phyloP scores from a whole-genome alignment of 2,329 filamentous ascomycete genomes.

The Hypocreales sp. region DNA sequence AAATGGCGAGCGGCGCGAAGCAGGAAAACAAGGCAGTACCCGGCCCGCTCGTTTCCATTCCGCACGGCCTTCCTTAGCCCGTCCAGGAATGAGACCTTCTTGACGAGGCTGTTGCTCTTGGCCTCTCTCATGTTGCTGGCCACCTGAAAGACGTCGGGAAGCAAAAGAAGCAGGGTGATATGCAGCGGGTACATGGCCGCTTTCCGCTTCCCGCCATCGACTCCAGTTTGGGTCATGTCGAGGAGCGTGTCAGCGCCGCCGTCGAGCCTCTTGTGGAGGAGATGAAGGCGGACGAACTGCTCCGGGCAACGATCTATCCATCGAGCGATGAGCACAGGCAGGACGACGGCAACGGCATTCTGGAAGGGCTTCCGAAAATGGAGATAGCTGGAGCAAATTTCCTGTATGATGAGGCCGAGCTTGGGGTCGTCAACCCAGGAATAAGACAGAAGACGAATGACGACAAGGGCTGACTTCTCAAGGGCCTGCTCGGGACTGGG shows the following conservation, averaged over 20 bases:
- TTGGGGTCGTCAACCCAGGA: conserved; percentile 50
- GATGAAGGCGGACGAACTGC: conserved; percentile 50
- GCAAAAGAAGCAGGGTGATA: conserved; percentile 43
- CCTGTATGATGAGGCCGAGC: conserved; percentile 45
- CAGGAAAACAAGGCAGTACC: conserved; percentile 48
- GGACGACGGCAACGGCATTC: conserved; percentile 44
- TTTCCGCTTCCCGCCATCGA: conserved; percentile 40
- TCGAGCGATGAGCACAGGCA: conserved; percentile 46
- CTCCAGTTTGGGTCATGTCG: conserved; percentile 49
- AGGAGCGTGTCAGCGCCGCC: conserved; percentile 51
- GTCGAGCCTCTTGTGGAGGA: conserved; percentile 44
- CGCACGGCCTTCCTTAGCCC: conserved; percentile 44
- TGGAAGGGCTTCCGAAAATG: conserved; percentile 50
- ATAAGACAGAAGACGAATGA: conserved; percentile 43
- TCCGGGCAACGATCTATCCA: conserved; percentile 51
- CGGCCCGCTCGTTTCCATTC: conserved; percentile 50
- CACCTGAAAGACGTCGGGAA: conserved; percentile 56
- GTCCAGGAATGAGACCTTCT: conserved; percentile 52
- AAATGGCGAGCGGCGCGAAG: conserved; percentile 51
- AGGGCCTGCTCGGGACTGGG: conserved; percentile 27
- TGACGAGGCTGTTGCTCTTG: conserved; percentile 45
- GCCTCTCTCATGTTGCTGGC: conserved; percentile 51
- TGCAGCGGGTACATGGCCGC: conserved; percentile 46
- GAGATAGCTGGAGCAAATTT: conserved; percentile 51
- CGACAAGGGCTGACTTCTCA: conserved; percentile 35